phyloP scores from a whole-genome alignment of 192 early-diverging fungal genomes.

The Backusella tuberculispora region DNA sequence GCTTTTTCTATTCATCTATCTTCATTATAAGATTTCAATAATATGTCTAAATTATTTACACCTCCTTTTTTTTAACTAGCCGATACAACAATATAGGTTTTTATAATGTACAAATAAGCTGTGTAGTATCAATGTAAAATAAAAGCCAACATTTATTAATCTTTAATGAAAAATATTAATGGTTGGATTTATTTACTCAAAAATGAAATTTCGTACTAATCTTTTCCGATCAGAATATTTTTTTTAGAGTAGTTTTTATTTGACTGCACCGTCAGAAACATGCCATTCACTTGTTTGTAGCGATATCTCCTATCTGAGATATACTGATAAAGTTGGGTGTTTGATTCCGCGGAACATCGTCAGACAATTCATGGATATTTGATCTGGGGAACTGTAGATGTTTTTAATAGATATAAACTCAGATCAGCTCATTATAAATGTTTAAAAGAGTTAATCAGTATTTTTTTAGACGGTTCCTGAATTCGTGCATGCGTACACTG shows the following conservation, averaged over 20 bases:
- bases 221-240: no score
- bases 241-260: not conserved
- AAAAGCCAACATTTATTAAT: no score
- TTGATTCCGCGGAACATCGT: not conserved
- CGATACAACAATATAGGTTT: no score
- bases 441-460: not conserved
- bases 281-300: not conserved
- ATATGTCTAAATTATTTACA: not conserved
- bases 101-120: no score
- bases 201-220: no score
- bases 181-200: no score
- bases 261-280: not conserved
- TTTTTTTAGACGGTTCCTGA: not conserved
- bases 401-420: constrained; percentile 4
- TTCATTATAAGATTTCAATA: not conserved
- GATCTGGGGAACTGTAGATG: not conserved
- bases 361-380: not conserved
- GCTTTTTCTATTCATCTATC: not conserved
- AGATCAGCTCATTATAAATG: not conserved
- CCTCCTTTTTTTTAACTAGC: no score
- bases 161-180: no score
- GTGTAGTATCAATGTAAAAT: no score
- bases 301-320: not conserved
- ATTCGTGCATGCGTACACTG: not conserved
- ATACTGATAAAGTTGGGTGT: not conserved